A percentile compares a stretch with the other conserved stretches of the same genome.
phyloP scores from a whole-genome alignment of 768 basidiomycete species.

The Lyophyllum shimeji region DNA sequence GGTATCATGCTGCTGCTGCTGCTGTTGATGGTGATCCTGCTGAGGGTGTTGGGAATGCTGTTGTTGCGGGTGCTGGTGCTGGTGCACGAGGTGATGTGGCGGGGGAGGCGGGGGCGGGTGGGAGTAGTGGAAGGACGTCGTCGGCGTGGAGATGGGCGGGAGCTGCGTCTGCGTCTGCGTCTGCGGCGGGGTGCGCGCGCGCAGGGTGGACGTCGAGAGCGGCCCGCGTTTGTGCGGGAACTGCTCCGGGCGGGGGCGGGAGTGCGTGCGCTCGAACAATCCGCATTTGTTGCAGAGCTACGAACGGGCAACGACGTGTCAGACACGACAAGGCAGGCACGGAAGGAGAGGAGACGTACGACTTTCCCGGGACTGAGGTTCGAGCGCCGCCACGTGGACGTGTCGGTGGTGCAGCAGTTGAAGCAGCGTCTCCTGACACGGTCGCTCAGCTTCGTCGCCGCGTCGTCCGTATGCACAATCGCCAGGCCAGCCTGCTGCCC shows the following conservation, averaged over 20 bases:
- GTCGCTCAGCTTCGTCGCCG: conserved; percentile 77
- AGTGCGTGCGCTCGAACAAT: conserved; percentile 79
- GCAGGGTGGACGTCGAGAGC: conserved; percentile 49
- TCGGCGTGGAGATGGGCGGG: conserved; percentile 19
- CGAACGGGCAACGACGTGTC: neutral
- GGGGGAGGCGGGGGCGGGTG: conserved; percentile 10
- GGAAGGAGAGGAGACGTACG: conserved; percentile 29
- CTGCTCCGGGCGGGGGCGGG: conserved; percentile 74
- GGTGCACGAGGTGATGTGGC: conserved; percentile 46
- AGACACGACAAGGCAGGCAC: neutral
- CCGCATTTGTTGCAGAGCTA: conserved; percentile 74
- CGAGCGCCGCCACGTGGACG: conserved; percentile 76
- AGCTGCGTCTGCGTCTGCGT: conserved; percentile 27
- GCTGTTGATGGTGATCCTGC: conserved; percentile 42
- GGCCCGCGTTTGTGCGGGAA: conserved; percentile 81
- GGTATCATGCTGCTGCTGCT: conserved; percentile 28
- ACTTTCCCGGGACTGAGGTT: conserved; percentile 84
- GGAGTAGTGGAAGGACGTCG: conserved; percentile 18
- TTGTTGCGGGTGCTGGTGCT: neutral
- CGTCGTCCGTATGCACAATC: conserved; percentile 64
- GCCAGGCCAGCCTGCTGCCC: conserved; percentile 30
- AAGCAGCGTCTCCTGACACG: conserved; percentile 76
- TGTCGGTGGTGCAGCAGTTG: conserved; percentile 85
- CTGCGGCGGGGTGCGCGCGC: conserved; percentile 49
- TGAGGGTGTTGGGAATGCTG: conserved; percentile 38